Conservation (phyloP, 768 basidiomycete species). For the Russula abietina region DNA sequence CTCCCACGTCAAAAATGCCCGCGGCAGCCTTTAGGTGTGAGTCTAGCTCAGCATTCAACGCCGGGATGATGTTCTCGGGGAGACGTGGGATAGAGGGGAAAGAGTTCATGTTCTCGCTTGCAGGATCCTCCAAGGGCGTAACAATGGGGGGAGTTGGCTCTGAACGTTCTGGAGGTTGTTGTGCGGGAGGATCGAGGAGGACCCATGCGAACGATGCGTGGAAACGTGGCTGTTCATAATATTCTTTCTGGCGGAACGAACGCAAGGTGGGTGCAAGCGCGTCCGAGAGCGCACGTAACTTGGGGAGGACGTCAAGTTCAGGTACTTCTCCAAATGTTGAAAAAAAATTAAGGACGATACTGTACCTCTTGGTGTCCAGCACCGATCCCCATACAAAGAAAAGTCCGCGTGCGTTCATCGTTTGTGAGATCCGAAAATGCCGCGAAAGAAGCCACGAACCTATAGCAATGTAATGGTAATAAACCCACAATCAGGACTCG, state of each 20-base stretch:
- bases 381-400: constrained; percentile 76
- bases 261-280: constrained; percentile 53
- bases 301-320: constrained; percentile 17
- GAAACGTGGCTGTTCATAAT: constrained; percentile 76
- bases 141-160: neutral
- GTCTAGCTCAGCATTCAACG: constrained; percentile 4
- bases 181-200: constrained; percentile 41
- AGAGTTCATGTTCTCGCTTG: neutral
- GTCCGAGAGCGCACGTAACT: constrained; percentile 57
- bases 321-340: neutral
- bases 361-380: constrained; percentile 74
- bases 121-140: neutral
- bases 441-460: constrained; percentile 70
- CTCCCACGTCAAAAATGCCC: constrained; percentile 3
- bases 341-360: constrained; percentile 6
- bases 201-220: constrained; percentile 91
- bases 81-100: neutral
- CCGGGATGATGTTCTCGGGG: constrained; percentile 4
- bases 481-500: constrained; percentile 9
- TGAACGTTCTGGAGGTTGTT: neutral
- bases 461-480: constrained; percentile 28
- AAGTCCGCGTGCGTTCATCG: constrained; percentile 75
- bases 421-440: constrained; percentile 65
- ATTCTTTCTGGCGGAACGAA: constrained; percentile 64
- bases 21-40: neutral